Evolutionary conservation across 257 asterid species (phyloP).

Genomic region (Perilla frutescens): DNA sequence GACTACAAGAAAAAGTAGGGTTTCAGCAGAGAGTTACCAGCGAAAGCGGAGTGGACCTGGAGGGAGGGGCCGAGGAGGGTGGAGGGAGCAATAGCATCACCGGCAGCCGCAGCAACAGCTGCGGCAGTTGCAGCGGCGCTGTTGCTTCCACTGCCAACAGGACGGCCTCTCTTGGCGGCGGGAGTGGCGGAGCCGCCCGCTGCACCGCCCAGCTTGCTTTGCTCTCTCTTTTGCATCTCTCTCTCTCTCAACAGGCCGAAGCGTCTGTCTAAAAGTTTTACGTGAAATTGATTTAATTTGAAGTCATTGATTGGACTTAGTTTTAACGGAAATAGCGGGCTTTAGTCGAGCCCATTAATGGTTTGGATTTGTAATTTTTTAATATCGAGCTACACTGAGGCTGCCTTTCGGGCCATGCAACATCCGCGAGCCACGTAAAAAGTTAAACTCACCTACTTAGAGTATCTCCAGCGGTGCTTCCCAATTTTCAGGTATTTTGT

Average conservation of each 20-base stretch:
- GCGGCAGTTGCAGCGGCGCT: constrained; percentile 54
- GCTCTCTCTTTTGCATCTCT: constrained; percentile 91
- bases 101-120: constrained; percentile 50
- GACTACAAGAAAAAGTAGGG: constrained; percentile 33
- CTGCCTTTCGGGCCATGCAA: neutral
- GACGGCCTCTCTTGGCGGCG: constrained; percentile 91
- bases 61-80: constrained; percentile 92
- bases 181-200: constrained; percentile 76
- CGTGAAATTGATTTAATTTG: neutral
- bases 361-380: neutral
- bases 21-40: constrained; percentile 59
- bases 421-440: too few relatives aligned
- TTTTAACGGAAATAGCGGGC: neutral
- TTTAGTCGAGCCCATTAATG: neutral
- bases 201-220: constrained; percentile 66
- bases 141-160: constrained; percentile 71
- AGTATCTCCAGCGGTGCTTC: too few relatives aligned
- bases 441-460: too few relatives aligned
- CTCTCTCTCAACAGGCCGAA: constrained; percentile 20
- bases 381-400: neutral
- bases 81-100: constrained; percentile 73
- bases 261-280: neutral
- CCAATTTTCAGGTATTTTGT: too few relatives aligned
- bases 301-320: too few relatives aligned
- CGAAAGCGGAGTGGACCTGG: constrained; percentile 87